These are phyloP conservation scores for Botryotinia narcissicola DNA, from an alignment of 2,329 filamentous ascomycete species.

Conservation along the genomic window DNA sequence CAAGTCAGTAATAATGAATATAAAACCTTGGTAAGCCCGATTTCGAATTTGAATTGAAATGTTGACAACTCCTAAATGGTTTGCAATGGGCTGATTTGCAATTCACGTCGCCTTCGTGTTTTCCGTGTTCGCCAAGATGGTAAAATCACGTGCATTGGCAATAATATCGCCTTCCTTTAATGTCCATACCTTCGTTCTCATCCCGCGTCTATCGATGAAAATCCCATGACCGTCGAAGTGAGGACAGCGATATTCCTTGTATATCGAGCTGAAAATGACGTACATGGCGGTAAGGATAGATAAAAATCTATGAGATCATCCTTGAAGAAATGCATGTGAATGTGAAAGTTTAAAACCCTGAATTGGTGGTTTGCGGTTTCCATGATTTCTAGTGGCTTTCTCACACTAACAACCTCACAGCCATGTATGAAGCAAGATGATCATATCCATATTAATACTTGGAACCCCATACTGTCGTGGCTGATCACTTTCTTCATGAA, in stretches of 20 bases:
- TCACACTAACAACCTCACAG: neutral
- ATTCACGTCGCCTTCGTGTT: neutral
- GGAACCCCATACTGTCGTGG: neutral
- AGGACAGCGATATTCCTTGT: neutral
- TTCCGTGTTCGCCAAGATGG: neutral
- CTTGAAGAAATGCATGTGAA: neutral
- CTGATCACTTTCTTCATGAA: neutral
- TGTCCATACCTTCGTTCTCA: neutral
- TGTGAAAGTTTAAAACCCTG: conserved; percentile 9
- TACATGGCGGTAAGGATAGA: neutral
- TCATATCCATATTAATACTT: conserved; percentile 7
- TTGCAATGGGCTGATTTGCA: neutral
- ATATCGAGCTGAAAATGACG: conserved; percentile 4
- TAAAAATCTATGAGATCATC: conserved; percentile 9
- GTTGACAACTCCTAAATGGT: neutral
- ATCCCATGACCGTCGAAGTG: neutral
- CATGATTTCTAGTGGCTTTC: neutral
- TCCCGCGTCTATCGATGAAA: neutral
- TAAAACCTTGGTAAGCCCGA: rapidly evolving
- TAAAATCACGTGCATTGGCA: neutral
- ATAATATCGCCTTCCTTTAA: neutral
- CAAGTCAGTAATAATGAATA: no score
- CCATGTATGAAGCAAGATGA: neutral
- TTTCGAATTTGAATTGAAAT: neutral
- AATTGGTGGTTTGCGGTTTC: neutral